A percentile compares a stretch with the other conserved stretches of the same genome.
phyloP scores from a whole-genome alignment of 129 eudicot species.

The Flaveria brownii region DNA sequence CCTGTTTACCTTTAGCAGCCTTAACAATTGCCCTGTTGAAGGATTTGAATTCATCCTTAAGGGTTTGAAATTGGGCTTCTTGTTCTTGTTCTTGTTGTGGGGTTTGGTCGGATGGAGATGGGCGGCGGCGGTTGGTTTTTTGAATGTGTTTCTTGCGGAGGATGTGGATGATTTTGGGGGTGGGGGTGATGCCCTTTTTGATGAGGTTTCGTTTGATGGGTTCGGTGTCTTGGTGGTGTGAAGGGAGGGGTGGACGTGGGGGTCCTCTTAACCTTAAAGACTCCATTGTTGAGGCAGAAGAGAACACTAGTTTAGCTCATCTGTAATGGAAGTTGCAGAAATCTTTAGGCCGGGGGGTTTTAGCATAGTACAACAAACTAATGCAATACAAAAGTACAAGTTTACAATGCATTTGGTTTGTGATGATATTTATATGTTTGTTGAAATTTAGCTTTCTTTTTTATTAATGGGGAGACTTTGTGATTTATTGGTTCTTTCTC shows the following conservation, averaged over 20 bases:
- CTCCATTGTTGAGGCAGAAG: constrained; percentile 51
- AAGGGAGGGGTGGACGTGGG: constrained; percentile 41
- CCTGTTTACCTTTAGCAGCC: constrained; percentile 31
- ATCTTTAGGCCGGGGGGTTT: constrained; percentile 29
- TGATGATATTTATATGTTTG: background rate
- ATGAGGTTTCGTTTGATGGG: constrained; percentile 59
- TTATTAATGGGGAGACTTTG: background rate
- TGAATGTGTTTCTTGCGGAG: constrained; percentile 80
- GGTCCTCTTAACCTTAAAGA: constrained; percentile 52
- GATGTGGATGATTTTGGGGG: constrained; percentile 90
- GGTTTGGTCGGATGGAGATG: constrained; percentile 34
- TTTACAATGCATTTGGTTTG: background rate
- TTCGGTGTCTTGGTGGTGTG: constrained; percentile 43
- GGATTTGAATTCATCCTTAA: constrained; percentile 65
- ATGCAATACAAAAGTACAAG: constrained; percentile 14
- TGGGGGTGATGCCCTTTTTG: constrained; percentile 55
- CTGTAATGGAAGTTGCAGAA: constrained; percentile 19
- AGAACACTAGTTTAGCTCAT: background rate
- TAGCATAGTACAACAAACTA: background rate
- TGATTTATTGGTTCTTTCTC: background rate
- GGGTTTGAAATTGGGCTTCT: constrained; percentile 52
- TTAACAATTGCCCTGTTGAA: constrained; percentile 48
- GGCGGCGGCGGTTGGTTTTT: constrained; percentile 46
- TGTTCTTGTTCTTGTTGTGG: constrained; percentile 39
- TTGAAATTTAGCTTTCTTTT: background rate